Conservation (phyloP, 2,329 filamentous ascomycete species). For the Anisogramma anomala region DNA sequence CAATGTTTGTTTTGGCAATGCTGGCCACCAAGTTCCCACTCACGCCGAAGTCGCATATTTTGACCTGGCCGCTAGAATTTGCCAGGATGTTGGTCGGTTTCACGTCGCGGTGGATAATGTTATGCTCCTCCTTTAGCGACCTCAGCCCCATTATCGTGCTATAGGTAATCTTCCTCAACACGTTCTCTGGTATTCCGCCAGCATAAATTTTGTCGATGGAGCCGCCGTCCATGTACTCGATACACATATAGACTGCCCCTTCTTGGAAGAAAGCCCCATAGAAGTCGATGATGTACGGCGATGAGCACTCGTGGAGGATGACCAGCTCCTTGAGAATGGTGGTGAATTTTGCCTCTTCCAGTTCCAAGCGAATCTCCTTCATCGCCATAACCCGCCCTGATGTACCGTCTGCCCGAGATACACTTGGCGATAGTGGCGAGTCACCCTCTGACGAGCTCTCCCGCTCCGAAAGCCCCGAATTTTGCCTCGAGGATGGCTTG, state of each 20-base stretch:
- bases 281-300: conserved; percentile 95
- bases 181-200: conserved; percentile 78
- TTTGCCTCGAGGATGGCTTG: conserved; percentile 30
- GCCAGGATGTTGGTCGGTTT: conserved; percentile 98
- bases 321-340: conserved; percentile 97
- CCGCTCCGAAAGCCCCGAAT: conserved; percentile 24
- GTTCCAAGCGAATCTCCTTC: conserved; percentile 93
- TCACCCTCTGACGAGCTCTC: conserved; percentile 22
- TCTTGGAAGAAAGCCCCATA: conserved; percentile 99
- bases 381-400: conserved; percentile 90
- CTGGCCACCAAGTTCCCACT: conserved; percentile 93
- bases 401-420: conserved; percentile 29
- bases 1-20: conserved; percentile 97
- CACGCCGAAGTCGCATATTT: conserved; percentile 98
- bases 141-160: conserved; percentile 87
- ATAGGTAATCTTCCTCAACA: conserved; percentile 81
- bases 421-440: conserved; percentile 18
- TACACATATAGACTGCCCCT: conserved; percentile 97
- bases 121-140: conserved; percentile 91
- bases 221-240: conserved; percentile 98
- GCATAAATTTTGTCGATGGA: conserved; percentile 94
- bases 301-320: conserved; percentile 87
- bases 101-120: conserved; percentile 97
- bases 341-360: conserved; percentile 93
- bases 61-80: conserved; percentile 82